Evolutionary conservation across 2,329 filamentous ascomycete genomes (phyloP).

Genomic region (Monilinia laxa): DNA sequence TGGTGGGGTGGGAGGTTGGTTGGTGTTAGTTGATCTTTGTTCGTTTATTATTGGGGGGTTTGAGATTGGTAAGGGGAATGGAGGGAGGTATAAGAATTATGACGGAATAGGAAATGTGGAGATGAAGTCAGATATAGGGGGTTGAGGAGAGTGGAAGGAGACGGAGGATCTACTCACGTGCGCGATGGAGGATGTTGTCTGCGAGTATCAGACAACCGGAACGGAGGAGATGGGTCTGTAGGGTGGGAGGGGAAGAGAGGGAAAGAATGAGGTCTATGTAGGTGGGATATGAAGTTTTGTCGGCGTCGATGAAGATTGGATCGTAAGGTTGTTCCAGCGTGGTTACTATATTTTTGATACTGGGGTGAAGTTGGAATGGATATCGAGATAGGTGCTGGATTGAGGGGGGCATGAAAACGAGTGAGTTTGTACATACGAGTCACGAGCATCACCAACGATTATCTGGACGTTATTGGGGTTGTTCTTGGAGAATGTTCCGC

Average conservation of each 20-base stretch:
- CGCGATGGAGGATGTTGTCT: conserved; percentile 54
- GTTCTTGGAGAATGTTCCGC: conserved; percentile 44
- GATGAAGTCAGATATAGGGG: not conserved
- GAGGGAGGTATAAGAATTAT: not conserved
- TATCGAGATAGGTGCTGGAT: not conserved
- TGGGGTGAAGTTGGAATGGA: conserved; percentile 24
- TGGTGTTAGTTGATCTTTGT: not conserved
- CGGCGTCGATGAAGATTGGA: conserved; percentile 54
- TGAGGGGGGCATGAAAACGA: too few species aligned
- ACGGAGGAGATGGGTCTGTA: conserved; percentile 46
- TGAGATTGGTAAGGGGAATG: too few species aligned
- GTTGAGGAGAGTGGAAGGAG: not conserved
- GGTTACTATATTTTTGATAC: conserved; percentile 25
- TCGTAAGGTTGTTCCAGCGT: conserved; percentile 48
- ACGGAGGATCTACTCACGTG: conserved; percentile 28
- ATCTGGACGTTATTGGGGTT: conserved; percentile 49
- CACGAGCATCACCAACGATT: conserved; percentile 48
- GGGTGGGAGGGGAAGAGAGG: conserved; percentile 35
- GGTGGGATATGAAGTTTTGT: conserved; percentile 52
- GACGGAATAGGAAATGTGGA: not conserved
- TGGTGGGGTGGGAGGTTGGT: not conserved
- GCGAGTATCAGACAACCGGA: conserved; percentile 53
- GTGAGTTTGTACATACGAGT: conserved; percentile 43
- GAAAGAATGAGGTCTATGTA: conserved; percentile 50
- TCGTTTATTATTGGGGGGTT: not conserved